Conservation (phyloP, 495 filamentous ascomycete species). For the Penicillium flavigenum region DNA sequence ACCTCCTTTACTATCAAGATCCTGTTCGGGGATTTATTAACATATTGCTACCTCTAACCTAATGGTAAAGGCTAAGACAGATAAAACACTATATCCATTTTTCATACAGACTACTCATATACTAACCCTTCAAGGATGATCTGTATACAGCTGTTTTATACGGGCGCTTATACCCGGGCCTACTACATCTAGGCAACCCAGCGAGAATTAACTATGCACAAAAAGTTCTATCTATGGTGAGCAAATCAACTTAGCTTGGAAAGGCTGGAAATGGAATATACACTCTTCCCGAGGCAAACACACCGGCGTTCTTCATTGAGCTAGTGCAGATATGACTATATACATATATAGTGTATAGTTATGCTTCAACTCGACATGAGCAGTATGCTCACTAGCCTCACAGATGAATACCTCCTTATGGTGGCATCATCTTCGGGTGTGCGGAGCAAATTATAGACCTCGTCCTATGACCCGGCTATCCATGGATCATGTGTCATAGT, state of each 20-base stretch:
- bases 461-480: neutral
- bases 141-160: neutral
- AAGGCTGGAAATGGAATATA: too few species aligned
- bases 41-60: neutral
- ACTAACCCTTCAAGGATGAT: neutral
- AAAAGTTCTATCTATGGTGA: neutral
- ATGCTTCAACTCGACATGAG: too few species aligned
- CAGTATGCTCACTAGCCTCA: neutral
- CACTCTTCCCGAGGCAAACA: too few species aligned
- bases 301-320: too few species aligned
- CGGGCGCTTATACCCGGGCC: neutral
- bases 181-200: neutral
- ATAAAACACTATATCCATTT: neutral
- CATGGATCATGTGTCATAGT: neutral
- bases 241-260: too few species aligned
- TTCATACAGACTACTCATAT: neutral
- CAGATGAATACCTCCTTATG: neutral
- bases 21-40: neutral
- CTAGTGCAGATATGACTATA: too few species aligned
- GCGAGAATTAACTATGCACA: neutral
- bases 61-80: neutral
- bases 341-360: too few species aligned
- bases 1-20: neutral
- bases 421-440: neutral
- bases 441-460: neutral